phyloP scores from a whole-genome alignment of 495 filamentous ascomycete species.

The Hypomontagnella submonticulosa region DNA sequence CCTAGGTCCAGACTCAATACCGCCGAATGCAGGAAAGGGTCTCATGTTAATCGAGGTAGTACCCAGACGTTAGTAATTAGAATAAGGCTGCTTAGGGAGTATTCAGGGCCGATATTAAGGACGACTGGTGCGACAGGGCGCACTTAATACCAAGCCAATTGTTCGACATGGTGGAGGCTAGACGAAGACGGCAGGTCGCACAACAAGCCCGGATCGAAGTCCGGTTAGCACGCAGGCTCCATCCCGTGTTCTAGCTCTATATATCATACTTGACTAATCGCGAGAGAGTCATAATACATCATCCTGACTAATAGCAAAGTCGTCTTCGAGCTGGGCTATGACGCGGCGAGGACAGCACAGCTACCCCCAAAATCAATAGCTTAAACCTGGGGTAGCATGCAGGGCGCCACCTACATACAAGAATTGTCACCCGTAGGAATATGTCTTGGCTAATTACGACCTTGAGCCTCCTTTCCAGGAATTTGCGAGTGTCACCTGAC shows the following conservation, averaged over 20 bases:
- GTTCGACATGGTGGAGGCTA: slow-evolving; percentile 4
- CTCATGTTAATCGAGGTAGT: background rate
- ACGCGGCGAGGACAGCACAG: slow-evolving; percentile 7
- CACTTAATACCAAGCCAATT: slow-evolving; percentile 12
- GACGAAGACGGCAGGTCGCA: slow-evolving; percentile 20
- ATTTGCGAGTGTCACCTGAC: slow-evolving; percentile 3
- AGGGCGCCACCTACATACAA: slow-evolving; percentile 1
- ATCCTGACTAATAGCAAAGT: slow-evolving; percentile 12
- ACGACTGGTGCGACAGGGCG: slow-evolving; percentile 6
- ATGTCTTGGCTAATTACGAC: slow-evolving; percentile 24
- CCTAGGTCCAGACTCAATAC: background rate
- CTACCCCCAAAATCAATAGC: slow-evolving; percentile 5
- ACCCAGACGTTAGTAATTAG: slow-evolving; percentile 1
- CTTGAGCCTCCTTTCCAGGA: slow-evolving; percentile 18
- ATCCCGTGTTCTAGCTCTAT: background rate
- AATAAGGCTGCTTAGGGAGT: background rate
- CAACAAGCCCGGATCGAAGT: background rate
- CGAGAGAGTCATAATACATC: background rate
- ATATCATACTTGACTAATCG: too few species aligned
- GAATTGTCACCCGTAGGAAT: slow-evolving; percentile 13
- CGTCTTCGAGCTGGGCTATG: background rate
- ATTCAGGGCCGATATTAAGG: slow-evolving; percentile 3
- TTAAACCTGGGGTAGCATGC: background rate
- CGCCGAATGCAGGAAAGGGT: background rate
- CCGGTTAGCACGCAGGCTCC: background rate